Conservation (phyloP, 2,329 filamentous ascomycete species). For the Trichoderma breve region DNA sequence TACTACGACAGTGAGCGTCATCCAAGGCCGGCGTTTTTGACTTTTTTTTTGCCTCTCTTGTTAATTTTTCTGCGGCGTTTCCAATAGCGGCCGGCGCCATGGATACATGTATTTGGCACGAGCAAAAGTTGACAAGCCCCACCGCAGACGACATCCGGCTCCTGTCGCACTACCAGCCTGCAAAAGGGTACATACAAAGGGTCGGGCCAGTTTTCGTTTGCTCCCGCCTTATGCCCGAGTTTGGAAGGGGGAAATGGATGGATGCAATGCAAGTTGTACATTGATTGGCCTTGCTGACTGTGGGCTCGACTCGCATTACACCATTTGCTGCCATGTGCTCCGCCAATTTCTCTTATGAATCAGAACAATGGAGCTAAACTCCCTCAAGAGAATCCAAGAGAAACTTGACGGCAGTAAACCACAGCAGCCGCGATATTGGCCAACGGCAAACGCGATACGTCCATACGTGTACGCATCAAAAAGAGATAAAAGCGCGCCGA, state of each 20-base stretch:
- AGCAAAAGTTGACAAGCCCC: neutral
- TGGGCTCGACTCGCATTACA: neutral
- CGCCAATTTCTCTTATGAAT: neutral
- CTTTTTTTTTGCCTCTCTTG: neutral
- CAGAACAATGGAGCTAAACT: neutral
- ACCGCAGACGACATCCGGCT: neutral
- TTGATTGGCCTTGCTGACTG: neutral
- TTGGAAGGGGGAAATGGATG: neutral
- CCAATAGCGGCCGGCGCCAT: neutral
- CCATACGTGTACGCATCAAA: neutral
- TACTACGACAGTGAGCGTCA: neutral
- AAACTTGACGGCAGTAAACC: neutral
- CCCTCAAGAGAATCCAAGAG: neutral
- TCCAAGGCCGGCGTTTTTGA: neutral
- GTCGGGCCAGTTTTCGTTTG: neutral
- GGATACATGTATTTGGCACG: neutral
- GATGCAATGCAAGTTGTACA: neutral
- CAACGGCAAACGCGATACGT: neutral
- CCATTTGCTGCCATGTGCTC: neutral
- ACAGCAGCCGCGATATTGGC: neutral
- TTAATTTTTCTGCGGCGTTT: neutral
- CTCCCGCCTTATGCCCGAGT: neutral
- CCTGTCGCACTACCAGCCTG: neutral
- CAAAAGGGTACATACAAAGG: neutral
- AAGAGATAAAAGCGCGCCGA: neutral